A percentile compares a stretch with the other conserved stretches of the same genome.
Conservation (phyloP, 768 basidiomycete genomes). For the Suillus cothurnatus region DNA sequence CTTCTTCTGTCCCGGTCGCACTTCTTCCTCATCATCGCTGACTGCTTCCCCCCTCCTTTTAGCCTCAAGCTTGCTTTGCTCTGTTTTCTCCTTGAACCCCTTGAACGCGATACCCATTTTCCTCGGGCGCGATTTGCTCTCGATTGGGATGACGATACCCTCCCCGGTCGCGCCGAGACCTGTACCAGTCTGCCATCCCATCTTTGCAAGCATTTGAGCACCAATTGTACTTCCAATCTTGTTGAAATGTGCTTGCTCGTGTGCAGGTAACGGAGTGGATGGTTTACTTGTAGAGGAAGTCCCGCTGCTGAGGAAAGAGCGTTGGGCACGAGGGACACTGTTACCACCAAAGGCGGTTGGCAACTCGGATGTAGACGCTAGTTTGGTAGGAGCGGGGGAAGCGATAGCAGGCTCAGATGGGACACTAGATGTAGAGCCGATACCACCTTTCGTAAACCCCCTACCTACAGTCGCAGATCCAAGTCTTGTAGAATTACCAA, state of each 20-base stretch:
- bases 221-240: constrained; percentile 80
- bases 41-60: constrained; percentile 69
- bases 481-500: constrained; percentile 22
- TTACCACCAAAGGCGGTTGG: constrained; percentile 40
- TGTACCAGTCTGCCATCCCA: constrained; percentile 89
- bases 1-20: constrained; percentile 18
- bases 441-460: constrained; percentile 44
- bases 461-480: constrained; percentile 5
- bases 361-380: constrained; percentile 28
- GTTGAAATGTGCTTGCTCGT: constrained; percentile 79
- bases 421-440: constrained; percentile 39
- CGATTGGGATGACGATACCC: constrained; percentile 88
- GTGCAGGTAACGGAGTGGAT: constrained; percentile 54
- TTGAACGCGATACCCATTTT: constrained; percentile 86
- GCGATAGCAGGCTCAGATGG: constrained; percentile 29
- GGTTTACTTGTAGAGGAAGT: constrained; percentile 47
- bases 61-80: constrained; percentile 82
- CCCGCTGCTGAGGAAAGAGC: constrained; percentile 58
- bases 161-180: constrained; percentile 77
- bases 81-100: constrained; percentile 88
- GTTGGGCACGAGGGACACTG: constrained; percentile 37
- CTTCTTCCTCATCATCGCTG: constrained; percentile 66
- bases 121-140: constrained; percentile 81
- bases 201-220: constrained; percentile 89
- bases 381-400: constrained; percentile 22